These are phyloP conservation scores for Blastobotrys terrestris DNA, from an alignment of 805 yeast species.

Conservation along the genomic window DNA sequence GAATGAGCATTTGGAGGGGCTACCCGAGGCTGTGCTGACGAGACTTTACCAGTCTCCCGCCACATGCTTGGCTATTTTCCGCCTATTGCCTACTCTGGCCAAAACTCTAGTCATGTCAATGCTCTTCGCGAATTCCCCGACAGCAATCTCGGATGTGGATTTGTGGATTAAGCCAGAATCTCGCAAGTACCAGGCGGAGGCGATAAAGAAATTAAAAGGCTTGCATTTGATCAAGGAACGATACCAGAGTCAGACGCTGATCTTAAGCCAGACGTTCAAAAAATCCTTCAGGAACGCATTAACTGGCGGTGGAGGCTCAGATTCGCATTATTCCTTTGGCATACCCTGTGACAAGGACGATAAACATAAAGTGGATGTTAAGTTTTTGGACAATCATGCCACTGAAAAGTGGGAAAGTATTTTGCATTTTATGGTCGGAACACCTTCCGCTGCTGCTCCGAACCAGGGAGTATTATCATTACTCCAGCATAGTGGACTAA, in stretches of 20 bases:
- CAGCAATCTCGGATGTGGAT: conserved; percentile 60
- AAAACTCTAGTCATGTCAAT: conserved; percentile 83
- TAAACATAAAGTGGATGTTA: conserved; percentile 52
- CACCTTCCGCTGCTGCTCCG: conserved; percentile 60
- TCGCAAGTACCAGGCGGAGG: conserved; percentile 55
- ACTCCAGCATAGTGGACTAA: conserved; percentile 72
- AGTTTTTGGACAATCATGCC: conserved; percentile 72
- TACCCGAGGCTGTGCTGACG: conserved; percentile 80
- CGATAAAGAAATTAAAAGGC: conserved; percentile 67
- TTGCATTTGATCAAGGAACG: conserved; percentile 67
- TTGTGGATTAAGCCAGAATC: conserved; percentile 66
- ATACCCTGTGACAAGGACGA: conserved; percentile 53
- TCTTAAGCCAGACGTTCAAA: conserved; percentile 62
- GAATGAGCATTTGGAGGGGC: conserved; percentile 81
- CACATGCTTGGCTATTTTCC: conserved; percentile 86
- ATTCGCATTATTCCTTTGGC: conserved; percentile 68
- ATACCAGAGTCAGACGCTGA: conserved; percentile 38
- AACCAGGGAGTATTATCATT: conserved; percentile 76
- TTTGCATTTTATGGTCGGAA: conserved; percentile 95
- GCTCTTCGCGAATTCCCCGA: conserved; percentile 73
- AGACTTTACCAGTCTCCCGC: conserved; percentile 85
- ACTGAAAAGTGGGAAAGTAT: conserved; percentile 90
- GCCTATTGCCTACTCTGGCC: conserved; percentile 83
- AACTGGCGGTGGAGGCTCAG: conserved; percentile 57
- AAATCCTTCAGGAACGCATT: conserved; percentile 73